Conservation (phyloP, 108 stramenopile genomes). For the Aureococcus anophagefferens region DNA sequence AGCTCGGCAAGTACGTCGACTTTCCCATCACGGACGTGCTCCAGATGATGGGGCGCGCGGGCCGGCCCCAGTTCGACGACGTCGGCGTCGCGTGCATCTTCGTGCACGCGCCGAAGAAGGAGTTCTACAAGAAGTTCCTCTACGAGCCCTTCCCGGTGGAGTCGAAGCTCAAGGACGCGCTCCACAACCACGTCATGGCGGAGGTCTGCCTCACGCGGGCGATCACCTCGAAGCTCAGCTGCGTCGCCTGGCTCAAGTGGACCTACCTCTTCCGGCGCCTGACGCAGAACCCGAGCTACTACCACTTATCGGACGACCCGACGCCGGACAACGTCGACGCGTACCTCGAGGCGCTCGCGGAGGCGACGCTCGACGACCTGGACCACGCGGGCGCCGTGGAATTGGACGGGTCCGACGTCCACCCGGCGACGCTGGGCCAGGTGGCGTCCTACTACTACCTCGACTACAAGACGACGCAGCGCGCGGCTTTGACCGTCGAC, state of each 20-base stretch:
- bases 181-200: constrained; percentile 91
- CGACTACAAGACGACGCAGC: constrained; percentile 33
- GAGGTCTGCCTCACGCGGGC: constrained; percentile 78
- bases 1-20: constrained; percentile 81
- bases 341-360: constrained; percentile 52
- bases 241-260: constrained; percentile 86
- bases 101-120: constrained; percentile 87
- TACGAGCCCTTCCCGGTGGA: constrained; percentile 99
- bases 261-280: constrained; percentile 91
- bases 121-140: constrained; percentile 91
- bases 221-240: constrained; percentile 59
- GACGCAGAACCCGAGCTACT: constrained; percentile 84
- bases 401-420: constrained; percentile 40
- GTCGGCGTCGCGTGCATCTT: constrained; percentile 83
- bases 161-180: constrained; percentile 59
- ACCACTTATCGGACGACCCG: constrained; percentile 57
- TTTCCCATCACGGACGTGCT: constrained; percentile 97
- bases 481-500: background rate
- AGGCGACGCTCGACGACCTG: constrained; percentile 52
- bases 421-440: constrained; percentile 59
- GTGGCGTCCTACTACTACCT: constrained; percentile 88
- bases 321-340: constrained; percentile 54
- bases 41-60: constrained; percentile 98
- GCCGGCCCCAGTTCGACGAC: constrained; percentile 91
- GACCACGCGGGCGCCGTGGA: constrained; percentile 61